These are phyloP conservation scores for Dalbergia oliveri DNA, from an alignment of 306 rosid species.

Conservation along the genomic window DNA sequence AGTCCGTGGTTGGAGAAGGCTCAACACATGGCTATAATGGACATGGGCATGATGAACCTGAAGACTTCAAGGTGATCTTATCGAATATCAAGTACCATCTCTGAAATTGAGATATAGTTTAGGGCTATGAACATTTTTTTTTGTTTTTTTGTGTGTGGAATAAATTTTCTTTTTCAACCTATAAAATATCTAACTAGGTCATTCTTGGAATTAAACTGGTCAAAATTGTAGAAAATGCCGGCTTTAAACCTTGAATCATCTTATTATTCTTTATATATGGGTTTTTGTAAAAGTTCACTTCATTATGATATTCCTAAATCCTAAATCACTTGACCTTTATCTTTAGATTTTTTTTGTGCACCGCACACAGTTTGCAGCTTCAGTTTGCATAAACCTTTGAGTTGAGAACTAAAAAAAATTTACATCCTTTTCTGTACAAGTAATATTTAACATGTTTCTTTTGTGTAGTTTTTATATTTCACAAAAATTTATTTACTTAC, in stretches of 20 bases:
- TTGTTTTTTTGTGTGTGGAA: no score
- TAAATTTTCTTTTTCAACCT: background rate
- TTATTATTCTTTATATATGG: background rate
- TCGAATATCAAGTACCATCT: conserved; percentile 43
- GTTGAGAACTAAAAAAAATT: background rate
- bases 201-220: background rate
- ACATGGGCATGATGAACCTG: conserved; percentile 55
- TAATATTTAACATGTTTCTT: background rate
- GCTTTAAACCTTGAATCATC: background rate
- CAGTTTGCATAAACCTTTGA: background rate
- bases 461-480: background rate
- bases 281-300: background rate
- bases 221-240: background rate
- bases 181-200: background rate
- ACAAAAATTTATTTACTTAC: background rate
- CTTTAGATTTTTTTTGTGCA: background rate
- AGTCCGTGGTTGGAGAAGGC: conserved; percentile 51
- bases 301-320: background rate
- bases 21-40: conserved; percentile 32
- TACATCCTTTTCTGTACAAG: background rate
- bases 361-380: background rate
- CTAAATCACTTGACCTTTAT: background rate
- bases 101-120: conserved; percentile 38
- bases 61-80: conserved; percentile 67
- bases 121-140: background rate